Evolutionary conservation across 371 early-diverging fungal genomes (phyloP), one percentile per base, ranked within the genome.

Genomic region (Mortierella sp.): DNA sequence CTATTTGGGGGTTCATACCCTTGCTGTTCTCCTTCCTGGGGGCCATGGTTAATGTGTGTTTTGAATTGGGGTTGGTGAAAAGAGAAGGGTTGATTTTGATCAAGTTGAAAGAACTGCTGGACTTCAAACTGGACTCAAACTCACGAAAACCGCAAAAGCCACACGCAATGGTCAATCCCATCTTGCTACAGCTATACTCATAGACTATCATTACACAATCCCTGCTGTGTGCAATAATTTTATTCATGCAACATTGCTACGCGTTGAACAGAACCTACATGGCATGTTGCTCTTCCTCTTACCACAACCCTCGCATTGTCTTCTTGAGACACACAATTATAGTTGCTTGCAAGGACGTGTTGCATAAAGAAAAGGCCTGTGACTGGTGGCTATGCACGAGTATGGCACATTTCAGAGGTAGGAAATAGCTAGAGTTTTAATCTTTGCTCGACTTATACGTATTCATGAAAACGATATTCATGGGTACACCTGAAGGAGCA

Each of bases 391-490:
- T n/a, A n/a, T n/a, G n/a, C n/a, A n/a, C n/a, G n/a, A n/a, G n/a
- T n/a, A n/a, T 6, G 43, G 43, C 43, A 21, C 46, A 48, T 37
- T 26, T 34, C 41, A 19, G 27, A 21, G 24, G 21, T n/a, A 7
- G 46, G 34, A 44, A 21, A 39, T 5, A 41, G 28, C 37, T 43
- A 17, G 19, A 23, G n/a, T n/a, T 67, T 72, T 57, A 17, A 32
- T 72, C 51, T 72, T 46, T 72, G 73, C 73, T 72, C 73, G 26
- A 66, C 61, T 58, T 72, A 72, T 72, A 72, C 73, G 66, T 31
- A 66, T 50, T 26, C 73, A 72, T 54, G 73, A 72, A 65, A 72
- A 72, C 50, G 50, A 47, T 72, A 62, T 65, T 72, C 73, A 66
- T 53, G 53, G 42, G 39, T 62, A 60, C 66, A 72, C 73, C 73